Evolutionary conservation across 805 yeast species (phyloP).

Genomic region (Alloascoidea hylecoeti): DNA sequence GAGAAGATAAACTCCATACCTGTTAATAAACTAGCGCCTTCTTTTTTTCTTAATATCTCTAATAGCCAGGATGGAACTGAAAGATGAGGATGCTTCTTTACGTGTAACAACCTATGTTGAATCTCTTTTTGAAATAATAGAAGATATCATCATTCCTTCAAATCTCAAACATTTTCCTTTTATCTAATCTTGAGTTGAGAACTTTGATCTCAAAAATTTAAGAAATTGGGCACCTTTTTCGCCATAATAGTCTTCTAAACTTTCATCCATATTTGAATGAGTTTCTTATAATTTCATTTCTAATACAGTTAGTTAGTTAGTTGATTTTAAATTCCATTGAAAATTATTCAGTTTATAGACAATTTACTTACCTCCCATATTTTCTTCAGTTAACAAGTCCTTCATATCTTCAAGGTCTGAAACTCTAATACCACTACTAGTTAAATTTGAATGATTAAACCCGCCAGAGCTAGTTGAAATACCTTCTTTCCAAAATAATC

Average conservation of each 20-base stretch:
- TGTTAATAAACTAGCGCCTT: background rate
- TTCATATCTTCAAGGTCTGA: too few relatives aligned
- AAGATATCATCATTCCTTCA: constrained; percentile 1
- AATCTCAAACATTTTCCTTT: background rate
- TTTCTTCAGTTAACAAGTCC: too few relatives aligned
- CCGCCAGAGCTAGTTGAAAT: too few relatives aligned
- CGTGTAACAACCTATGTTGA: background rate
- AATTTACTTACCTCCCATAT: too few relatives aligned
- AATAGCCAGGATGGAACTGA: background rate
- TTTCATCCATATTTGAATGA: too few relatives aligned
- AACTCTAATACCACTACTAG: too few relatives aligned
- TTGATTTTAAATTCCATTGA: too few relatives aligned
- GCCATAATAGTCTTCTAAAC: background rate
- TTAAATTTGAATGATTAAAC: too few relatives aligned
- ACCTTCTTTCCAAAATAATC: too few relatives aligned
- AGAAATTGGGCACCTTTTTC: background rate
- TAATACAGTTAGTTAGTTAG: too few relatives aligned
- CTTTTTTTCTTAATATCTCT: background rate
- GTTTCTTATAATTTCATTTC: too few relatives aligned
- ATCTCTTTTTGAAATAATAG: background rate
- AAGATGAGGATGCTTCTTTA: background rate
- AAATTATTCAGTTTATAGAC: too few relatives aligned
- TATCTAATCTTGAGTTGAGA: background rate
- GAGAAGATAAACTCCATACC: background rate
- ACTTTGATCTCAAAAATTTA: background rate